Conservation (phyloP, 2,329 filamentous ascomycete species). For the Myriosclerotinia curreyana region DNA sequence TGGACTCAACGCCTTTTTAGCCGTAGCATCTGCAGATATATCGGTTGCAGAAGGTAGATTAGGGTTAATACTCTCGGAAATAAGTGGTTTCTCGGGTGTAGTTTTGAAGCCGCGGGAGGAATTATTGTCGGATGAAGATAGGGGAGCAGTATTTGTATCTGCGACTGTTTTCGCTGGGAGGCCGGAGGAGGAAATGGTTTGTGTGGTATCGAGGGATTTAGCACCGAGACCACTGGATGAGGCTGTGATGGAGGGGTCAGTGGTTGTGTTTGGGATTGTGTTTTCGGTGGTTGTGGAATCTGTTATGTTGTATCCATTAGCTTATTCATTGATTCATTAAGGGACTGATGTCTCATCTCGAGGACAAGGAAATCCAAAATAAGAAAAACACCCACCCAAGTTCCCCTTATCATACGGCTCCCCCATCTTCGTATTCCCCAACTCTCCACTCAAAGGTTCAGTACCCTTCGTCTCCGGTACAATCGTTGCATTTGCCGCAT, state of each 20-base stretch:
- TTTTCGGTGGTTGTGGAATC: not conserved
- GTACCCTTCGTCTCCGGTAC: slow-evolving; percentile 37
- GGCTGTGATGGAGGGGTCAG: not conserved
- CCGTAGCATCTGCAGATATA: not conserved
- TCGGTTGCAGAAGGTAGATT: not conserved
- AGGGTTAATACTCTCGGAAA: not conserved
- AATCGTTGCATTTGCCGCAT: slow-evolving; percentile 1
- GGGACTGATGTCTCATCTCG: too few relatives aligned
- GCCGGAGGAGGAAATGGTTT: not conserved
- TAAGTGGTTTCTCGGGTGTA: not conserved
- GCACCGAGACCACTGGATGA: not conserved
- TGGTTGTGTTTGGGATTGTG: not conserved
- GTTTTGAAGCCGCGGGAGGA: not conserved
- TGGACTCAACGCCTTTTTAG: not conserved
- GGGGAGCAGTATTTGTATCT: not conserved
- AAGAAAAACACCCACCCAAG: slow-evolving; percentile 38
- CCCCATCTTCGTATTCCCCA: slow-evolving; percentile 62
- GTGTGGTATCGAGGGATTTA: not conserved
- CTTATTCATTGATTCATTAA: too few relatives aligned
- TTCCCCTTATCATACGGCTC: slow-evolving; percentile 82
- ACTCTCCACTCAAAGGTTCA: slow-evolving; percentile 71
- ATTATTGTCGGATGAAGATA: not conserved
- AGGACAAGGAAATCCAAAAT: too few relatives aligned
- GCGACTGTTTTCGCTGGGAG: not conserved
- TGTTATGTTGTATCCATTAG: not conserved